Evolutionary conservation across 768 basidiomycete species (phyloP).

Genomic region (Leucogyrophana mollusca): DNA sequence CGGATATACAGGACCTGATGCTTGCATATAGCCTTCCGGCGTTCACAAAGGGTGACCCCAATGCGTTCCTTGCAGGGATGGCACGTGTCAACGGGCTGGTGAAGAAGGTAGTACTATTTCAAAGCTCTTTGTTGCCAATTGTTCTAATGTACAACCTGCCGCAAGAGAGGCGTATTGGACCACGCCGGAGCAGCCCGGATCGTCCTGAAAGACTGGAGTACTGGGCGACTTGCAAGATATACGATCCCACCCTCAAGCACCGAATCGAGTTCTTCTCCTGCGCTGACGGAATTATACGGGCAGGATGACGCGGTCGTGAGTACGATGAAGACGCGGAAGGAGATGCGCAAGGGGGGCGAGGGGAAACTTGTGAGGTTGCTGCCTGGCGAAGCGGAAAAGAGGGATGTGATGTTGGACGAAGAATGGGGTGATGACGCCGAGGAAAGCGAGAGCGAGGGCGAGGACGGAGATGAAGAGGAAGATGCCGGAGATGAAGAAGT

Average conservation of each 20-base stretch:
- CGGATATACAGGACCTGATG: conserved; percentile 83
- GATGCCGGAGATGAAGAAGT: conserved; percentile 39
- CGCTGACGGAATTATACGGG: conserved; percentile 35
- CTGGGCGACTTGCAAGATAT: conserved; percentile 72
- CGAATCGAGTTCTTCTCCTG: conserved; percentile 6
- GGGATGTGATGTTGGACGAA: conserved; percentile 40
- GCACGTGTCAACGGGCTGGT: conserved; percentile 74
- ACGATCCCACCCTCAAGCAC: conserved; percentile 46
- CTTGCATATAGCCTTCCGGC: conserved; percentile 83
- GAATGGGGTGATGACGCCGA: conserved; percentile 33
- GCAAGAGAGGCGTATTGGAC: conserved; percentile 71
- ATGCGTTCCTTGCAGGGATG: conserved; percentile 73
- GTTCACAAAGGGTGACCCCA: conserved; percentile 64
- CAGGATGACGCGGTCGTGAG: conserved; percentile 52
- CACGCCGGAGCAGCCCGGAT: conserved; percentile 72
- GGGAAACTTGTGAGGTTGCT: conserved; percentile 59
- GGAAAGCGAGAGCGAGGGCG: conserved; percentile 27
- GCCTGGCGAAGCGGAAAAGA: conserved; percentile 36
- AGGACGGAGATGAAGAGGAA: conserved; percentile 35
- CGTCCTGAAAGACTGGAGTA: conserved; percentile 83
- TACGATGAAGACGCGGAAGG: conserved; percentile 54
- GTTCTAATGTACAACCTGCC: conserved; percentile 11
- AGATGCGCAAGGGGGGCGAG: conserved; percentile 53
- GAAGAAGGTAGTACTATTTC: conserved; percentile 58
- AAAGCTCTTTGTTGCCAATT: conserved; percentile 3